Evolutionary conservation across 768 basidiomycete species (phyloP), one percentile per base, ranked within the genome.

Genomic region (Fomitopsis serialis): DNA sequence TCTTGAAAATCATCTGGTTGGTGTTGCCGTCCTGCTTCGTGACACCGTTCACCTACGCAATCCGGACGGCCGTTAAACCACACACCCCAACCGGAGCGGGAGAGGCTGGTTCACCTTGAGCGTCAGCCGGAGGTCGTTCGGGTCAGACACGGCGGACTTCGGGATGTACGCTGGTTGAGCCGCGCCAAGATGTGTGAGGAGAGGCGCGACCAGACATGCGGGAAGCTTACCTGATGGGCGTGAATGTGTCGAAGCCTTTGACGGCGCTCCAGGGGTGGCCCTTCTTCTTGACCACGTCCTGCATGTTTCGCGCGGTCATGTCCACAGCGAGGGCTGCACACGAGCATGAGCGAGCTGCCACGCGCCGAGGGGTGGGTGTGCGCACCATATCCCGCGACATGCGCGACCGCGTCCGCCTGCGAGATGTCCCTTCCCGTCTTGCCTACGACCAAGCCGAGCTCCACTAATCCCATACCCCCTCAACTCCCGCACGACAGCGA

Each of bases 261-360:
- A 87, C 91, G 11, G 94, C 79, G n/a, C 87, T 84, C 97, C 97
- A 99, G 1, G 97, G 97, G n/a, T 98, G 78, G 10, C 97, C 92
- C 47, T 84, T 85, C 63, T 87, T 89, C 74, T 96, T 96, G 46
- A 91, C 91, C 45, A 83, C 84, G 52, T 97, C 89, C 68, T 99
- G 97, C 65, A 98, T 72, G 71, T 98, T 98, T 13, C 97, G 81
- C 7, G 88, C 97, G 1, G 97, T 98, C 87, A 98, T 89, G 66
- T 98, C 96, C 50, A 98, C 88, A 3, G 92, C 92, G 56, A 98
- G 74, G 45, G 93, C 94, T 97, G 25, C 48, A 1, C 3, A 45
- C 35, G 54, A 7, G 21, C 44, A 13, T 45, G 21, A 23, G 44
- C 13, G 44, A 22, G 21, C 10, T 45, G 25, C 22, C n/a, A 8